Conservation (phyloP, 1,139 yeast genomes). For the Yamadazyma triangularis region DNA sequence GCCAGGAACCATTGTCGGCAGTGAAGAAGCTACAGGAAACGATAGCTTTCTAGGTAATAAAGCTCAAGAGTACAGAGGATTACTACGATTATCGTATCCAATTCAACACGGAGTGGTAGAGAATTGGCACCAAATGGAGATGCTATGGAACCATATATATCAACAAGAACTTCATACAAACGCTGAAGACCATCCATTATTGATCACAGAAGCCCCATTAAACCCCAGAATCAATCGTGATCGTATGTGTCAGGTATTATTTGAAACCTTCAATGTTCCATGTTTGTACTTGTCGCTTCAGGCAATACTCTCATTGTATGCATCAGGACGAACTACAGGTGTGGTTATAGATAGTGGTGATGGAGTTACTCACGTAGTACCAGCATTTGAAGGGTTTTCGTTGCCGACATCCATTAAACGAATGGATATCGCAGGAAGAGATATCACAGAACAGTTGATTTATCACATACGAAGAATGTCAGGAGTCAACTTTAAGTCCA, state of each 20-base stretch:
- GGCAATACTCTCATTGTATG: conserved; percentile 80
- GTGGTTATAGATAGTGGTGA: conserved; percentile 88
- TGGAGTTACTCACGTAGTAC: conserved; percentile 85
- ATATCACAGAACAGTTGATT: conserved; percentile 73
- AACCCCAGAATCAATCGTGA: conserved; percentile 73
- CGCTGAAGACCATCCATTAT: conserved; percentile 53
- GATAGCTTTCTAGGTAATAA: conserved; percentile 61
- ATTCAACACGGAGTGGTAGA: conserved; percentile 76
- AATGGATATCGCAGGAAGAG: conserved; percentile 83
- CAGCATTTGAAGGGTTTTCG: conserved; percentile 86
- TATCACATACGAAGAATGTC: conserved; percentile 57
- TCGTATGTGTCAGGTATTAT: conserved; percentile 68
- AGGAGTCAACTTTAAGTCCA: conserved; percentile 59
- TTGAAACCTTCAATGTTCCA: conserved; percentile 84
- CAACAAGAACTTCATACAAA: conserved; percentile 50
- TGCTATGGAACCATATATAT: conserved; percentile 65
- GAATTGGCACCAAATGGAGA: conserved; percentile 86
- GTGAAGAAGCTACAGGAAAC: too few species aligned
- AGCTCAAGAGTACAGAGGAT: conserved; percentile 75
- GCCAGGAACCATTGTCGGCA: conserved; percentile 64
- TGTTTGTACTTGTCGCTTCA: conserved; percentile 81
- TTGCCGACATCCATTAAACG: conserved; percentile 69
- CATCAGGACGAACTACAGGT: conserved; percentile 90
- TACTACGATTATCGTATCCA: conserved; percentile 67
- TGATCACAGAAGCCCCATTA: conserved; percentile 86